Percentiles rank a stretch among this genome's conserved stretches.
Evolutionary conservation across 2,329 filamentous ascomycete genomes (phyloP).

Genomic region (Colletotrichum orbiculare): DNA sequence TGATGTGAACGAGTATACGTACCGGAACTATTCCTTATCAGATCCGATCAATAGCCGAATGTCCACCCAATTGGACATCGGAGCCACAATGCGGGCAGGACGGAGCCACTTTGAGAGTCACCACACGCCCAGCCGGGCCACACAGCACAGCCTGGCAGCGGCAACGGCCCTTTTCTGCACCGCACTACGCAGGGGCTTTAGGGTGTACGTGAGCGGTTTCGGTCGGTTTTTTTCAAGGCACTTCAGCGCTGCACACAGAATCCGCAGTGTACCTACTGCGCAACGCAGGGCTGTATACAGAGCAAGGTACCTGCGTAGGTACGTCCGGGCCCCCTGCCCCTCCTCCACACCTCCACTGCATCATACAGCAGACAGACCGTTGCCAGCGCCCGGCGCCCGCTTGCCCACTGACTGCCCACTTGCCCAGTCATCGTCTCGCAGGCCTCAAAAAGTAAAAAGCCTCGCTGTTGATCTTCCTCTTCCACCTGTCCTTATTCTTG

Average conservation of each 20-base stretch:
- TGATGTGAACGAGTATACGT: constrained; percentile 27
- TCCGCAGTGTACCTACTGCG: neutral
- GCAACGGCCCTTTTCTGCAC: neutral
- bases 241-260: neutral
- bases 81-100: constrained; percentile 10
- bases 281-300: too few species aligned
- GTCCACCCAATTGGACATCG: constrained; percentile 26
- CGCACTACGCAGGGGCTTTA: neutral
- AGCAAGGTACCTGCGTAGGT: too few species aligned
- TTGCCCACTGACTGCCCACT: constrained; percentile 16
- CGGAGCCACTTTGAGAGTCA: neutral
- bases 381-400: constrained; percentile 19
- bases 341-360: constrained; percentile 39
- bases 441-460: constrained; percentile 38
- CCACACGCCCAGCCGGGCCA: neutral
- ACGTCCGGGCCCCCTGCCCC: constrained; percentile 31
- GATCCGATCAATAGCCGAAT: constrained; percentile 33
- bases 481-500: neutral
- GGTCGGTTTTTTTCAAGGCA: constrained; percentile 17
- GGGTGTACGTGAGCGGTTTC: constrained; percentile 27
- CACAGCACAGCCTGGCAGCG: too few species aligned
- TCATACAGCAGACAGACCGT: constrained; percentile 24
- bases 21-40: constrained; percentile 31
- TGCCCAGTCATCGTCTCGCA: constrained; percentile 30
- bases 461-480: constrained; percentile 11